Conservation (phyloP, 2,329 filamentous ascomycete genomes). For the Xylaria sp. region DNA sequence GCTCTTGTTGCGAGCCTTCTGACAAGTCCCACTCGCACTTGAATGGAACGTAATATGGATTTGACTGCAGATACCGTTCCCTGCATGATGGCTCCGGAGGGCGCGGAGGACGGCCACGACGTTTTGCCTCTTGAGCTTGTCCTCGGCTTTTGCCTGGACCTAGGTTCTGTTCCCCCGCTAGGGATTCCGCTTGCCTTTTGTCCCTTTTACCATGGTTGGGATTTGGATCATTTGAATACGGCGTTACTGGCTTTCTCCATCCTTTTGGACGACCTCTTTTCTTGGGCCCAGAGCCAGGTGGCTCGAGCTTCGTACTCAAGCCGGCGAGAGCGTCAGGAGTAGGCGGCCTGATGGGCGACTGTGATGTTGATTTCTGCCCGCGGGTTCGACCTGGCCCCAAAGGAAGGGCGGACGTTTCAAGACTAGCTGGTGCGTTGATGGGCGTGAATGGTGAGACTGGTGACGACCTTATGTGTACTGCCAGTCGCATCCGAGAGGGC, state of each 20-base stretch:
- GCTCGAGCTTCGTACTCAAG: constrained; percentile 27
- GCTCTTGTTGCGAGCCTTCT: constrained; percentile 37
- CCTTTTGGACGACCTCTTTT: constrained; percentile 63
- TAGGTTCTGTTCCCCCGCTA: not conserved
- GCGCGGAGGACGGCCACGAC: constrained; percentile 57
- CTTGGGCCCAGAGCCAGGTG: constrained; percentile 39
- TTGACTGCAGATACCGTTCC: constrained; percentile 56
- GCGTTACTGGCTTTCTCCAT: constrained; percentile 53
- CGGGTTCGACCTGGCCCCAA: constrained; percentile 18
- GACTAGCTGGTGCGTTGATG: constrained; percentile 29
- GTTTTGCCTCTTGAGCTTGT: constrained; percentile 48
- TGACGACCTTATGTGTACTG: constrained; percentile 46
- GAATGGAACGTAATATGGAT: constrained; percentile 63
- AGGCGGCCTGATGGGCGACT: constrained; percentile 21
- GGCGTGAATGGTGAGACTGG: constrained; percentile 36
- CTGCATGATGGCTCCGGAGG: constrained; percentile 53
- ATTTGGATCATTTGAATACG: constrained; percentile 43
- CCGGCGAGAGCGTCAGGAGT: constrained; percentile 23
- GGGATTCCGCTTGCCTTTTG: constrained; percentile 20
- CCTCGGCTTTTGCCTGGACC: constrained; percentile 14
- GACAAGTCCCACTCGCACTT: constrained; percentile 67
- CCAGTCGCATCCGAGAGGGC: constrained; percentile 36
- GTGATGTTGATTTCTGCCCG: constrained; percentile 20
- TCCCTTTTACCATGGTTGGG: constrained; percentile 37
- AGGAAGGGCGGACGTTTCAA: constrained; percentile 19